phyloP scores from a whole-genome alignment of 352 stramenopile genomes.

The Phytophthora ohioensis region DNA sequence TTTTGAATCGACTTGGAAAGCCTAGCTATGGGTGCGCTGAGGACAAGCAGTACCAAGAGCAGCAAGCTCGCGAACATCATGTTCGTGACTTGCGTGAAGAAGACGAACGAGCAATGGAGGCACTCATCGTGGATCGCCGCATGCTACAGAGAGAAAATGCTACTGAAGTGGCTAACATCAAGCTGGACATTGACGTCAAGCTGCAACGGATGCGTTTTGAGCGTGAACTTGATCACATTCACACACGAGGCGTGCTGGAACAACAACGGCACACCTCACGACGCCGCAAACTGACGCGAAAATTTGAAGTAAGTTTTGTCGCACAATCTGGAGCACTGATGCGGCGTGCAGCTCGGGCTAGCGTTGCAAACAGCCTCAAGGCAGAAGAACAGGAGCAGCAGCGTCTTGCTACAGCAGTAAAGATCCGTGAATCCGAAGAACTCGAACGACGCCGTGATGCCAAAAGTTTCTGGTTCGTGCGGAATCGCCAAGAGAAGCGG shows the following conservation, averaged over 20 bases:
- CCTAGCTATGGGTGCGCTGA: conserved; percentile 41
- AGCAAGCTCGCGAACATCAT: conserved; percentile 47
- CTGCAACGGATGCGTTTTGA: conserved; percentile 72
- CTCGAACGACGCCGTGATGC: conserved; percentile 56
- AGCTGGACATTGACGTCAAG: conserved; percentile 76
- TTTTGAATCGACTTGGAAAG: conserved; percentile 59
- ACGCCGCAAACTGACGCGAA: conserved; percentile 52
- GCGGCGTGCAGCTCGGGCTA: conserved; percentile 59
- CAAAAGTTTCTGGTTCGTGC: conserved; percentile 77
- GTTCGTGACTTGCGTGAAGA: conserved; percentile 75
- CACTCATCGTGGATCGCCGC: conserved; percentile 70
- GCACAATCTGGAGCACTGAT: conserved; percentile 74
- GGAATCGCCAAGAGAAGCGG: conserved; percentile 60
- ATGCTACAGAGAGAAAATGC: conserved; percentile 73
- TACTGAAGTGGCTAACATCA: conserved; percentile 60
- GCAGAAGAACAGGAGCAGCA: conserved; percentile 47
- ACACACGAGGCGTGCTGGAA: conserved; percentile 53
- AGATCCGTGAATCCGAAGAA: conserved; percentile 47
- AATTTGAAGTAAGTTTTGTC: conserved; percentile 64
- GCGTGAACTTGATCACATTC: conserved; percentile 57
- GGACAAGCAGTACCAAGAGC: conserved; percentile 51
- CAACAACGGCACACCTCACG: conserved; percentile 53
- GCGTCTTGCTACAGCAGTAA: conserved; percentile 33
- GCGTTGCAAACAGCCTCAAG: conserved; percentile 45
- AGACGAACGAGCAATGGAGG: conserved; percentile 68